A percentile compares a stretch with the other conserved stretches of the same genome.
phyloP scores from a whole-genome alignment of 768 basidiomycete genomes.

The Rhodotorula toruloides region DNA sequence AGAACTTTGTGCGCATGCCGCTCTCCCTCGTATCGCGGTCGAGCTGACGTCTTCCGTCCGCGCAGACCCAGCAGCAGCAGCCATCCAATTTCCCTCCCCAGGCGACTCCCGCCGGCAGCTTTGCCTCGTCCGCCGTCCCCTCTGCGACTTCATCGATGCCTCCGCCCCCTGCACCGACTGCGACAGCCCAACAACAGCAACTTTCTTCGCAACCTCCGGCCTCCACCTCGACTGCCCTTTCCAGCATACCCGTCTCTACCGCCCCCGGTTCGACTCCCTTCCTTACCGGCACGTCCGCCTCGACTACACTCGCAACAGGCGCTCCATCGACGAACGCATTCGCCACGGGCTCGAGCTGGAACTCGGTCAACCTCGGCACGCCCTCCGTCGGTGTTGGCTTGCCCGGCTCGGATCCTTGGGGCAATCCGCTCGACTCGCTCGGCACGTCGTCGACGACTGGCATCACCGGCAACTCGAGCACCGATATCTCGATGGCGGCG shows the following conservation, averaged over 20 bases:
- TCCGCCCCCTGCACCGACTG: neutral
- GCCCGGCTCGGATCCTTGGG: slow-evolving; percentile 6
- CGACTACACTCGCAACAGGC: neutral
- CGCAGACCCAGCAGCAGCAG: neutral
- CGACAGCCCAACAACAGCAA: neutral
- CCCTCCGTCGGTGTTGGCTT: slow-evolving; percentile 12
- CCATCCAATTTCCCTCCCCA: too few species aligned
- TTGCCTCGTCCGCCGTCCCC: neutral
- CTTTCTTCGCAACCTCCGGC: neutral
- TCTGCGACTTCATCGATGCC: neutral
- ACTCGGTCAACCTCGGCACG: slow-evolving; percentile 17
- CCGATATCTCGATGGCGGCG: neutral
- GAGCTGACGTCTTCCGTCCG: too few species aligned
- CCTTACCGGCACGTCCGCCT: slow-evolving; percentile 1
- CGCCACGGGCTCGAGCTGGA: neutral
- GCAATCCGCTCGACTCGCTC: neutral
- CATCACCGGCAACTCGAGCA: neutral
- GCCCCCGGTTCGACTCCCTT: neutral
- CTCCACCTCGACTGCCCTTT: neutral
- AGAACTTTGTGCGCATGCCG: neutral
- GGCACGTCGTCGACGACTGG: neutral
- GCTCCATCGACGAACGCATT: neutral
- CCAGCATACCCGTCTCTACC: neutral
- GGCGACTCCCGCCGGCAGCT: too few species aligned
- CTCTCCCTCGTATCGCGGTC: neutral